These are phyloP conservation scores for Hermanozyma aechmeae DNA, from an alignment of 805 yeast species.

Conservation along the genomic window DNA sequence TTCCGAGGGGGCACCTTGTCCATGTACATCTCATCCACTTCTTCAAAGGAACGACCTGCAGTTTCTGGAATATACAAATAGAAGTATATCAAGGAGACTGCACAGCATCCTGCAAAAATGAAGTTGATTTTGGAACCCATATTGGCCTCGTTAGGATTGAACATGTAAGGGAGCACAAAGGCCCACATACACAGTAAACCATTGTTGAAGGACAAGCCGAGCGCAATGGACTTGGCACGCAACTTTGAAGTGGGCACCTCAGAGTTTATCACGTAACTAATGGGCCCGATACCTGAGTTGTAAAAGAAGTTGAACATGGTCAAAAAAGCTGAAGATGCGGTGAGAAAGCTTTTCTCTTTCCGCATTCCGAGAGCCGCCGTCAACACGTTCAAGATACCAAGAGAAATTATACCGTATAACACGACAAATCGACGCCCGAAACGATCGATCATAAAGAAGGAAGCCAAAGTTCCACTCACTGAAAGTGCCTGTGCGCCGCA, in stretches of 20 bases:
- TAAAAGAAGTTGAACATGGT: slow-evolving; percentile 18
- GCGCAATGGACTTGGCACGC: slow-evolving; percentile 31
- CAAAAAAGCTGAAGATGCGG: slow-evolving; percentile 13
- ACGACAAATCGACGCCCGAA: slow-evolving; percentile 20
- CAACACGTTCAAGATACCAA: slow-evolving; percentile 13
- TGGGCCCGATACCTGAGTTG: slow-evolving; percentile 33
- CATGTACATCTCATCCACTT: slow-evolving; percentile 5
- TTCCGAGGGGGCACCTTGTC: slow-evolving; percentile 17
- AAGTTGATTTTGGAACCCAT: slow-evolving; percentile 43
- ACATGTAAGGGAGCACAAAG: slow-evolving; percentile 38
- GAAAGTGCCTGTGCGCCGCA: slow-evolving; percentile 25
- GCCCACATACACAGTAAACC: slow-evolving; percentile 21
- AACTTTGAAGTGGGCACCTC: slow-evolving; percentile 32
- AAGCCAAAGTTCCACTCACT: slow-evolving; percentile 15
- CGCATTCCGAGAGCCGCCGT: slow-evolving; percentile 18
- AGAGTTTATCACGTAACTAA: slow-evolving; percentile 27
- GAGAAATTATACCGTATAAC: slow-evolving; percentile 14
- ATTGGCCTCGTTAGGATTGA: slow-evolving; percentile 38
- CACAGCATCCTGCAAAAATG: slow-evolving; percentile 32
- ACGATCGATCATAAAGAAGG: slow-evolving; percentile 21
- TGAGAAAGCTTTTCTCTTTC: slow-evolving; percentile 17
- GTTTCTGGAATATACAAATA: slow-evolving; percentile 3
- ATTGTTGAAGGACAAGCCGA: slow-evolving; percentile 18
- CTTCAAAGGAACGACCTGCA: slow-evolving; percentile 4
- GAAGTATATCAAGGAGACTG: slow-evolving; percentile 8